A percentile compares a stretch with the other conserved stretches of the same genome.
Conservation (phyloP, 2,329 filamentous ascomycete genomes). For the Leptodontidium sp. region DNA sequence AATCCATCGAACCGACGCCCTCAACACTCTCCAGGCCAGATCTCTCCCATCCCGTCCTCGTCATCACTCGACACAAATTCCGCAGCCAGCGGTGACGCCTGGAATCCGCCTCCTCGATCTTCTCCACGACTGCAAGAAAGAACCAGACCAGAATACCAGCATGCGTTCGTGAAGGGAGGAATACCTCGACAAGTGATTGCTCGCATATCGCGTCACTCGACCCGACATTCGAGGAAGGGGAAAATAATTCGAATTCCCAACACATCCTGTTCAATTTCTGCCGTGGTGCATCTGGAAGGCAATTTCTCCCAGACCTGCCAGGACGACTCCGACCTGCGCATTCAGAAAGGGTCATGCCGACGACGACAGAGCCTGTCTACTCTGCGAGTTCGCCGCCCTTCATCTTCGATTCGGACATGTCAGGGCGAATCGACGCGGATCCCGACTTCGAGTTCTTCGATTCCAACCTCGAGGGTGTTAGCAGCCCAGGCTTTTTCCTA, state of each 20-base stretch:
- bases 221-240: neutral
- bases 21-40: constrained; percentile 24
- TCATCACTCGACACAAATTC: neutral
- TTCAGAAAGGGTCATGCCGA: constrained; percentile 40
- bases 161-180: constrained; percentile 26
- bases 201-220: constrained; percentile 16
- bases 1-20: neutral
- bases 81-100: constrained; percentile 27
- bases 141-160: neutral
- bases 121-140: neutral
- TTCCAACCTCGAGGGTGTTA: constrained; percentile 45
- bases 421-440: constrained; percentile 44
- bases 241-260: neutral
- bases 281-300: constrained; percentile 3
- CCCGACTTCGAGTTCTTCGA: constrained; percentile 51
- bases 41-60: constrained; percentile 2
- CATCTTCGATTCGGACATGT: constrained; percentile 49
- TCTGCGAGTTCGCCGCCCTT: constrained; percentile 47
- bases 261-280: constrained; percentile 1
- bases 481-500: constrained; percentile 45
- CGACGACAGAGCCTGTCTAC: constrained; percentile 40
- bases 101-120: constrained; percentile 7
- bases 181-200: constrained; percentile 24
- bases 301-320: constrained; percentile 6
- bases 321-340: constrained; percentile 16